Evolutionary conservation across 2,329 filamentous ascomycete species (phyloP), one percentile per base, ranked within the genome.

Genomic region (Diaporthe australafricana): DNA sequence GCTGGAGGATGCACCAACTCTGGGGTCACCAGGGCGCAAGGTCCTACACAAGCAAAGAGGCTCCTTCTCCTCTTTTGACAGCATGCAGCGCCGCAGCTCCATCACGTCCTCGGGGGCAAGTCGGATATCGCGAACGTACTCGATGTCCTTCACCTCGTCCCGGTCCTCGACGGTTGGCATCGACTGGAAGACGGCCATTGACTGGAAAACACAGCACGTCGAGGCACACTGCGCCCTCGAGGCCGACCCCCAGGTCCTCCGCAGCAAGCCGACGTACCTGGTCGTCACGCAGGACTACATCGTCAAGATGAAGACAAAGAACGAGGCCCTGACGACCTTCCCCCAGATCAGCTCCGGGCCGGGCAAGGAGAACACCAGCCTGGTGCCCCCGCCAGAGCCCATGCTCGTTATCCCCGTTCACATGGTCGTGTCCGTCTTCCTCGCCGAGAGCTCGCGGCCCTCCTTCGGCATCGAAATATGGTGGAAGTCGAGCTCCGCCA

Each of bases 391-490:
- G 0, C 76, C 79, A 16, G 80, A 81, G 32, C 81, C 81, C 16
- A 48, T 78, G 9, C 76, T 87, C 40, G 83, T 85, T 62, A 83
- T 90, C 9, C 86, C 87, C 0, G 78, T 89, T 9, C 82, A 84
- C 20, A 84, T 83, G 47, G 82, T 90, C 30, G 85, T 90, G 47
- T 86, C 88, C 2, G 84, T 84, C 2, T 89, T 88, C 74, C 84
- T 83, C 38, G 85, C 87, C 38, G 87, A 89, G 75, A 84, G 83
- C 53, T 83, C 83, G 1, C 82, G 84, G 57, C 83, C 86, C 16
- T 83, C 85, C 8, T 87, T 87, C 55, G 86, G 86, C 7, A 78
- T 90, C 65, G 88, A 90, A 75, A 81, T 89, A 2, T 90, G 87
- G 87, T 90, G 88, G 88, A 85, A 83, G 71, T 84, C 84, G 17